phyloP scores from a whole-genome alignment of 192 early-diverging fungal genomes.

The Linnemannia zychae region DNA sequence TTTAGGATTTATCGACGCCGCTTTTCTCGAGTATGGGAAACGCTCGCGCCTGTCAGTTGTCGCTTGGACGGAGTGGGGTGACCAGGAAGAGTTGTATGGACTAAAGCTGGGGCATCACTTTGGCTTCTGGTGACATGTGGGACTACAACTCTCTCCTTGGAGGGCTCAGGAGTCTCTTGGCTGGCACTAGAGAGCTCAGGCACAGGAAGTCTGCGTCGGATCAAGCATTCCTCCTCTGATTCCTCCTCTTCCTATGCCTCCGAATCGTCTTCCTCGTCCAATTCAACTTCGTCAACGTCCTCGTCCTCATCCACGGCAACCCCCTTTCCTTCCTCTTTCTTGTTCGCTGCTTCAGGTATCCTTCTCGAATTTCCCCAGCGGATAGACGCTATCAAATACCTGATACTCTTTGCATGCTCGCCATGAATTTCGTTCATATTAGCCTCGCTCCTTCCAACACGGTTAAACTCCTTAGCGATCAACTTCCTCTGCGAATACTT shows the following conservation, averaged over 20 bases:
- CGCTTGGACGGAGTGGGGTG: not conserved
- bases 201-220: not conserved
- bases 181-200: not conserved
- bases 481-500: constrained; percentile 23
- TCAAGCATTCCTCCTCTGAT: not conserved
- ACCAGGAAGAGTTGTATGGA: not conserved
- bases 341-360: not conserved
- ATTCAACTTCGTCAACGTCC: constrained; percentile 17
- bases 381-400: constrained; percentile 15
- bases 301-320: not conserved
- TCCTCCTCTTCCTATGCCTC: constrained; percentile 16
- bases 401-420: not conserved
- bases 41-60: not conserved
- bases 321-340: not conserved
- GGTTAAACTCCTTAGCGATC: constrained; percentile 4
- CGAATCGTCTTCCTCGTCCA: constrained; percentile 7
- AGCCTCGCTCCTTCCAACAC: not conserved
- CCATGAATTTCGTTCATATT: constrained; percentile 14
- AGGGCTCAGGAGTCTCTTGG: not conserved
- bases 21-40: not conserved
- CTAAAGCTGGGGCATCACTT: not conserved
- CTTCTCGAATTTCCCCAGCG: not conserved
- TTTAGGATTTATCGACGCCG: not conserved
- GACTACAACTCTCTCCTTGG: not conserved
- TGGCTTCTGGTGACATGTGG: not conserved